A percentile compares a stretch with the other conserved stretches of the same genome.
Evolutionary conservation across 1,139 yeast species (phyloP).

Genomic region (Geotrichum fermentans): DNA sequence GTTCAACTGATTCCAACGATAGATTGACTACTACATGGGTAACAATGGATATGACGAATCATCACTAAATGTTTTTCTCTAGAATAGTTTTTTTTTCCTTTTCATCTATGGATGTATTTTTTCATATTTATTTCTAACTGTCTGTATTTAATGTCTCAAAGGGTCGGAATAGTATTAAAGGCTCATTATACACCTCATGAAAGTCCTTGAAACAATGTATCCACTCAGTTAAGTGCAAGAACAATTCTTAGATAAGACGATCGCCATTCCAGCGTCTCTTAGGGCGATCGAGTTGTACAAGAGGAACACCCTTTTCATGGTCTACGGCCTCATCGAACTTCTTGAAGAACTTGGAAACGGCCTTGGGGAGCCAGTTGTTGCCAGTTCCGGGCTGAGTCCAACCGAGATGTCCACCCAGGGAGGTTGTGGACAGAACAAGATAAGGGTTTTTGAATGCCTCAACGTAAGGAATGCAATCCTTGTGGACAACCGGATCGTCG

Average conservation of each 20-base stretch:
- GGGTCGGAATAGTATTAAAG: too few species aligned
- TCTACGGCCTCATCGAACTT: slow-evolving; percentile 45
- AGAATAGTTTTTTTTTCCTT: neutral
- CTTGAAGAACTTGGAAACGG: slow-evolving; percentile 56
- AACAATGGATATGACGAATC: neutral
- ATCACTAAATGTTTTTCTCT: neutral
- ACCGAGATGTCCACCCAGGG: slow-evolving; percentile 85
- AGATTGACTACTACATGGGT: slow-evolving; percentile 4
- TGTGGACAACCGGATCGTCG: slow-evolving; percentile 76
- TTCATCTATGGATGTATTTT: neutral
- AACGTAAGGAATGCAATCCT: slow-evolving; percentile 53
- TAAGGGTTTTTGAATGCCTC: slow-evolving; percentile 68
- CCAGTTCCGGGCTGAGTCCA: slow-evolving; percentile 53
- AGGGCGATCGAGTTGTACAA: slow-evolving; percentile 9
- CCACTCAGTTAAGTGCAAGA: too few species aligned
- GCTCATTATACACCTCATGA: too few species aligned
- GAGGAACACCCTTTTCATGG: slow-evolving; percentile 13
- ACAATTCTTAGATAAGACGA: too few species aligned
- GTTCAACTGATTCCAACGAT: slow-evolving; percentile 2
- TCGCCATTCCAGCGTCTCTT: slow-evolving; percentile 1
- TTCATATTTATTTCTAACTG: neutral
- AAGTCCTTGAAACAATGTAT: too few species aligned
- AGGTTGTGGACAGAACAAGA: slow-evolving; percentile 59
- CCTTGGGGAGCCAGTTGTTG: slow-evolving; percentile 68
- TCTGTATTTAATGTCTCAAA: too few species aligned